Percentiles rank a stretch among this genome's conserved stretches.
Evolutionary conservation across 176 grass and related monocot species (phyloP).

Genomic region (Aegilops longissima): DNA sequence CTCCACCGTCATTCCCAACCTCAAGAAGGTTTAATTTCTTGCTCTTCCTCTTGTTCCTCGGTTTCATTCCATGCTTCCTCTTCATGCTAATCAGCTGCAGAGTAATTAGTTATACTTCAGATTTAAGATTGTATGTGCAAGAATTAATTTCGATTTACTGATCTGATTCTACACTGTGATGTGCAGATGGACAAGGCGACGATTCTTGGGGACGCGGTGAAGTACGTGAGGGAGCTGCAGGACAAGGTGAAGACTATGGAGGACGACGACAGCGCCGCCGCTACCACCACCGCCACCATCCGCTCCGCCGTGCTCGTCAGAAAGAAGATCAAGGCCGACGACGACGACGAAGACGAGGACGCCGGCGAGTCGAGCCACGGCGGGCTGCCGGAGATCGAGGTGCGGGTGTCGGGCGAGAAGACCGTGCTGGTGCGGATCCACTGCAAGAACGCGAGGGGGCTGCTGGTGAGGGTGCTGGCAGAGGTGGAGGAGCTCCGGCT

Average conservation of each 20-base stretch:
- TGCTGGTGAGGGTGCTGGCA: conserved; percentile 60
- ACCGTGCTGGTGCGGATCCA: conserved; percentile 74
- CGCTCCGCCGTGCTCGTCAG: conserved; percentile 49
- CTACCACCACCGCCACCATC: background rate
- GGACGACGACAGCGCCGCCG: conserved; percentile 6
- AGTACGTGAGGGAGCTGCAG: conserved; percentile 70
- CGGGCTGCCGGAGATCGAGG: conserved; percentile 68
- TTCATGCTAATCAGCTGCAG: background rate
- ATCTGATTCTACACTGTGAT: background rate
- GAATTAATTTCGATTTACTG: background rate
- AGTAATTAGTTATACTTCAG: background rate
- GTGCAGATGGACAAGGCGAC: conserved; percentile 85
- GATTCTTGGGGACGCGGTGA: conserved; percentile 71
- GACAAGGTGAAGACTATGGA: conserved; percentile 63
- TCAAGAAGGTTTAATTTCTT: conserved; percentile 59
- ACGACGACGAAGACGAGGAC: background rate
- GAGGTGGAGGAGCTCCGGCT: conserved; percentile 68
- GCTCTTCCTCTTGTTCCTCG: background rate
- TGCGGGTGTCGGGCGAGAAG: conserved; percentile 38
- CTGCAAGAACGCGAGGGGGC: conserved; percentile 43
- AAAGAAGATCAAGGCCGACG: conserved; percentile 28
- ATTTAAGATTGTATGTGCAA: background rate
- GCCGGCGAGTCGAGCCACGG: no score
- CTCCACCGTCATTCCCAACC: conserved; percentile 67
- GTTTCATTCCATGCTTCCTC: background rate